Conservation (phyloP, 208 protist species). For the Leishmania mexicana region DNA sequence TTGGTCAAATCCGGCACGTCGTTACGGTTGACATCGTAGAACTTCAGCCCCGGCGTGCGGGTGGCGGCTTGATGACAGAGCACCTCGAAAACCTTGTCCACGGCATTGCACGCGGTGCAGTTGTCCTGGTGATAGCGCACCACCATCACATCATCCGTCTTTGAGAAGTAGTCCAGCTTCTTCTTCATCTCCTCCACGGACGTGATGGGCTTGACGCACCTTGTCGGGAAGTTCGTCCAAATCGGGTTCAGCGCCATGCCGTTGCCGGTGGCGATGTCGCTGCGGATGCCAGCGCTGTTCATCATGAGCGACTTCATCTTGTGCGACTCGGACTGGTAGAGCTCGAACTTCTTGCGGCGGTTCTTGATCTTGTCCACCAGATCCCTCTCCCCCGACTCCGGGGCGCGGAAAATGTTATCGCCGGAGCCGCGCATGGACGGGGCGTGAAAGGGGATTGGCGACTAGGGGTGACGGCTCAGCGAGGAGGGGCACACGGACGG, state of each 20-base stretch:
- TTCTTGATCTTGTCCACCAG: slow-evolving; percentile 48
- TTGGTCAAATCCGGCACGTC: slow-evolving; percentile 66
- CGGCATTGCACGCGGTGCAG: slow-evolving; percentile 87
- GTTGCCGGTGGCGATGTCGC: slow-evolving; percentile 50
- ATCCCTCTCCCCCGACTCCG: slow-evolving; percentile 31
- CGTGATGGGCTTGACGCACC: slow-evolving; percentile 63
- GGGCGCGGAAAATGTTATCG: slow-evolving; percentile 32
- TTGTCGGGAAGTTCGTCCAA: slow-evolving; percentile 71
- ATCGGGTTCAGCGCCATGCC: slow-evolving; percentile 65
- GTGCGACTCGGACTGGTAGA: slow-evolving; percentile 83
- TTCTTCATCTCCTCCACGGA: slow-evolving; percentile 74
- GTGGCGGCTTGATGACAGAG: slow-evolving; percentile 71
- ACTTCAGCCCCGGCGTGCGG: slow-evolving; percentile 57
- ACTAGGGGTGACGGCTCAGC: neutral
- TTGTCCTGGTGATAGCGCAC: slow-evolving; percentile 82
- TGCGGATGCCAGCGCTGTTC: slow-evolving; percentile 75
- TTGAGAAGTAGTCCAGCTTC: slow-evolving; percentile 78
- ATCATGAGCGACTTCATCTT: slow-evolving; percentile 85
- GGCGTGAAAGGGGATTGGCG: neutral
- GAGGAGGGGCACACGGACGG: neutral
- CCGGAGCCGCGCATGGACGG: slow-evolving; percentile 21
- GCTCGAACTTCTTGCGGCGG: slow-evolving; percentile 60
- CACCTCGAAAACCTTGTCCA: slow-evolving; percentile 80
- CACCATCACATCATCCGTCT: slow-evolving; percentile 81
- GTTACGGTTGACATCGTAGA: slow-evolving; percentile 79